Conservation (phyloP, 345 rosid species). For the Hirschfeldia incana region DNA sequence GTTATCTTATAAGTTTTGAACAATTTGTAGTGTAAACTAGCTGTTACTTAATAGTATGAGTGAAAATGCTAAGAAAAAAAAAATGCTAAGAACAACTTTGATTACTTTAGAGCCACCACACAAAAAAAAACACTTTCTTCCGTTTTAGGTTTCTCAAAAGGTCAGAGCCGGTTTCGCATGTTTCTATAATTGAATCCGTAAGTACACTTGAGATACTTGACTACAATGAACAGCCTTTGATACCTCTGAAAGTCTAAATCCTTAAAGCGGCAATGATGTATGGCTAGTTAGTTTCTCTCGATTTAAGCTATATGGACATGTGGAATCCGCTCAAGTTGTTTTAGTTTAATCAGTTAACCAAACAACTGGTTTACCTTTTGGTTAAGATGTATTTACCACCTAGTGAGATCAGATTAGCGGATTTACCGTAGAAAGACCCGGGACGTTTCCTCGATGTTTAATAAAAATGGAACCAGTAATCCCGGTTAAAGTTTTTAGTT, state of each 20-base stretch:
- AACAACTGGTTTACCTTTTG: not conserved
- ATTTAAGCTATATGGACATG: not conserved
- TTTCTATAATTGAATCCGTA: conserved; percentile 15
- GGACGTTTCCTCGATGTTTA: not conserved
- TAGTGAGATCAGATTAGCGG: not conserved
- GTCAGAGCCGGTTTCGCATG: conserved; percentile 15
- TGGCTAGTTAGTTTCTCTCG: not conserved
- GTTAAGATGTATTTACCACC: not conserved
- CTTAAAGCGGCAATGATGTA: not conserved
- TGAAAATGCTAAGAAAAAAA: not conserved
- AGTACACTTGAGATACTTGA: conserved; percentile 3
- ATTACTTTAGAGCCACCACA: not conserved
- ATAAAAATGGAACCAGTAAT: conserved; percentile 24
- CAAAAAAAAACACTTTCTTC: not conserved
- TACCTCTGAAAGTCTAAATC: conserved; percentile 14
- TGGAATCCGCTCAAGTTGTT: not conserved
- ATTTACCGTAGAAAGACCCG: conserved; percentile 31
- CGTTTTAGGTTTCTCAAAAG: conserved; percentile 26
- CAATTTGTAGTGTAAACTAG: not conserved
- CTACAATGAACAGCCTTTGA: conserved; percentile 15
- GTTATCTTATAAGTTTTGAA: not conserved
- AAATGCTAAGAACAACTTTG: not conserved
- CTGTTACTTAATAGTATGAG: not conserved
- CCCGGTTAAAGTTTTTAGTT: conserved; percentile 27
- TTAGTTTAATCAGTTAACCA: not conserved